phyloP scores from a whole-genome alignment of 805 yeast species.

The Candida vaughaniae region DNA sequence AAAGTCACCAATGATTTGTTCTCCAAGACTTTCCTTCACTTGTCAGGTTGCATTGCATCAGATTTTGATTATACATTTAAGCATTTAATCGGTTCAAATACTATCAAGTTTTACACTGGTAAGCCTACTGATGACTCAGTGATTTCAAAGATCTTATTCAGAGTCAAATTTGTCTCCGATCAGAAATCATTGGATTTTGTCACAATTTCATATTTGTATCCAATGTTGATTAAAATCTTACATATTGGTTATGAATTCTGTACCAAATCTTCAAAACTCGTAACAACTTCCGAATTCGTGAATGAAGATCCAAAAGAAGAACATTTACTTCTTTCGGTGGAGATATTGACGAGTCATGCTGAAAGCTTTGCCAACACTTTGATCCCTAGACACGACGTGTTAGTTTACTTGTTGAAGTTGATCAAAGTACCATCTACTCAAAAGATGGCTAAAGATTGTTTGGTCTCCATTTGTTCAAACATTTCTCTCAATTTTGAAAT shows the following conservation, averaged over 20 bases:
- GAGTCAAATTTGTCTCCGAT: slow-evolving; percentile 70
- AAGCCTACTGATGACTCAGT: slow-evolving; percentile 52
- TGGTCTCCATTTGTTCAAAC: slow-evolving; percentile 73
- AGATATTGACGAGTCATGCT: slow-evolving; percentile 66
- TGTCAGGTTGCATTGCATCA: slow-evolving; percentile 8
- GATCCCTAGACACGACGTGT: slow-evolving; percentile 67
- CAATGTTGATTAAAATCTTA: slow-evolving; percentile 67
- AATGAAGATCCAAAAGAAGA: slow-evolving; percentile 91
- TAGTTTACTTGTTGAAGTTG: slow-evolving; percentile 61
- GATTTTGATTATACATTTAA: slow-evolving; percentile 12
- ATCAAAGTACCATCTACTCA: slow-evolving; percentile 76
- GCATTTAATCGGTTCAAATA: slow-evolving; percentile 5
- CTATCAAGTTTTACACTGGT: slow-evolving; percentile 54
- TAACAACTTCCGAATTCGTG: slow-evolving; percentile 61
- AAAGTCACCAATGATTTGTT: slow-evolving; percentile 50
- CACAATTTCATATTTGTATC: slow-evolving; percentile 71
- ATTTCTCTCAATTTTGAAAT: slow-evolving; percentile 60
- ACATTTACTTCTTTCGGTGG: slow-evolving; percentile 72
- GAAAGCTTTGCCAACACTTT: slow-evolving; percentile 64
- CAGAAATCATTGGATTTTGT: slow-evolving; percentile 58
- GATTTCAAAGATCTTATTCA: slow-evolving; percentile 64
- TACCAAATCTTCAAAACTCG: slow-evolving; percentile 47
- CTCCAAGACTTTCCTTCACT: slow-evolving; percentile 6
- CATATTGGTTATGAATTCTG: slow-evolving; percentile 63
- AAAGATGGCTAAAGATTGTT: slow-evolving; percentile 79